Conservation (phyloP, 805 yeast genomes). For the Candida michaelii region DNA sequence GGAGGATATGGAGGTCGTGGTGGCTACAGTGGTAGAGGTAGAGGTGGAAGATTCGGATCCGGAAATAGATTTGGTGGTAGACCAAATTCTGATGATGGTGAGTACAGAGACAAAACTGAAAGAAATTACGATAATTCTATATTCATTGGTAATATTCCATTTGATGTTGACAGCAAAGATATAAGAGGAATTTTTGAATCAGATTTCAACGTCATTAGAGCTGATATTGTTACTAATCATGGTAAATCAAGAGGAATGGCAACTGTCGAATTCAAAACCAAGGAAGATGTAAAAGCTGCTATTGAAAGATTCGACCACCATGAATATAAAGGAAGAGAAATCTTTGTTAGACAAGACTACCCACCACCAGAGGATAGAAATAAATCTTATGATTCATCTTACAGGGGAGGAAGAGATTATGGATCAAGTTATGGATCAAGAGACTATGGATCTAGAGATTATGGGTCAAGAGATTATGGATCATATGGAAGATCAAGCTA, state of each 20-base stretch:
- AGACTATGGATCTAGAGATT: constrained; percentile 14
- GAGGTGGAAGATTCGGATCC: constrained; percentile 17
- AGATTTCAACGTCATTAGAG: constrained; percentile 59
- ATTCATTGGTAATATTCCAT: constrained; percentile 75
- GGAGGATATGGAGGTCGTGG: constrained; percentile 20
- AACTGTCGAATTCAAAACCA: constrained; percentile 75
- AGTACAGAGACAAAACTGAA: constrained; percentile 33
- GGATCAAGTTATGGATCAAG: constrained; percentile 15
- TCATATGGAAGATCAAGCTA: constrained; percentile 17
- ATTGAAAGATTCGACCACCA: constrained; percentile 68
- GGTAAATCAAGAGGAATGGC: constrained; percentile 90
- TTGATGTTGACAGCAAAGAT: constrained; percentile 57
- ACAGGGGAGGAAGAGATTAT: constrained; percentile 15
- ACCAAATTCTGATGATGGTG: constrained; percentile 25
- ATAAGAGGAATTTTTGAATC: constrained; percentile 58
- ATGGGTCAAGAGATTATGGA: constrained; percentile 1
- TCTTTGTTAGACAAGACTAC: constrained; percentile 87
- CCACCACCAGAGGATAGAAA: constrained; percentile 60
- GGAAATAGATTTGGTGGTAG: constrained; percentile 20
- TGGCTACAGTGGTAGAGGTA: constrained; percentile 20
- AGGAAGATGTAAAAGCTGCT: constrained; percentile 68
- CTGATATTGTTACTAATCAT: constrained; percentile 76
- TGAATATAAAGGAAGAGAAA: constrained; percentile 67
- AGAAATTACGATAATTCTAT: constrained; percentile 69
- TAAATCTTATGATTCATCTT: constrained; percentile 19